phyloP scores from a whole-genome alignment of 2,329 filamentous ascomycete species.

The Aspergillus intermedius region DNA sequence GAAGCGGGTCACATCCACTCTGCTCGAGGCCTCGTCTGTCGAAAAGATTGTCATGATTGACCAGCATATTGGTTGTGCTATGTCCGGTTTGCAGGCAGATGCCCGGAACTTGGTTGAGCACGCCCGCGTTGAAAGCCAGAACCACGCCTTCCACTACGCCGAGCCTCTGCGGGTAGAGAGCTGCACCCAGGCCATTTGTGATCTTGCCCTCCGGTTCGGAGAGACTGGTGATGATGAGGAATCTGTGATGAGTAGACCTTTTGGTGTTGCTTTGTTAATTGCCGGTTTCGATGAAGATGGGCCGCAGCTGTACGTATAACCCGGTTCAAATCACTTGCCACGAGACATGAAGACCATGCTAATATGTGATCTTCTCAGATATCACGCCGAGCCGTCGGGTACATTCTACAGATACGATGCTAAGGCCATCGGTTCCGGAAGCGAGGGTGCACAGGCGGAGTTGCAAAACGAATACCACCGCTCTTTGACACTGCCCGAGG shows the following conservation, averaged over 20 bases:
- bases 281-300: conserved; percentile 97
- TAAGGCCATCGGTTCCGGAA: conserved; percentile 96
- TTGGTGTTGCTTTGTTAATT: conserved; percentile 93
- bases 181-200: conserved; percentile 98
- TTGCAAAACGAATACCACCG: conserved; percentile 99
- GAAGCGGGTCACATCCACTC: conserved; percentile 95
- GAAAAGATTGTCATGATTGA: conserved; percentile 99
- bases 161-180: conserved; percentile 92
- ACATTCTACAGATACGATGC: conserved; percentile 99
- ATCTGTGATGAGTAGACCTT: conserved; percentile 96
- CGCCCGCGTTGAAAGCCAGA: conserved; percentile 94
- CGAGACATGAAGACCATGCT: background rate
- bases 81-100: conserved; percentile 96
- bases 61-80: conserved; percentile 96
- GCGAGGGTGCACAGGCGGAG: conserved; percentile 94
- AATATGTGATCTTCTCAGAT: conserved; percentile 43
- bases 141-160: conserved; percentile 96
- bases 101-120: conserved; percentile 97
- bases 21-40: conserved; percentile 94
- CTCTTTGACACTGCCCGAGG: conserved; percentile 86
- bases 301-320: conserved; percentile 63
- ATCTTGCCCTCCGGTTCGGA: conserved; percentile 89
- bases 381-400: conserved; percentile 94
- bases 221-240: conserved; percentile 97
- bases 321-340: too few species aligned